Evolutionary conservation across 169 alveolate genomes (phyloP), one percentile per base, ranked within the genome.

Genomic region (Theileria luwenshuni): DNA sequence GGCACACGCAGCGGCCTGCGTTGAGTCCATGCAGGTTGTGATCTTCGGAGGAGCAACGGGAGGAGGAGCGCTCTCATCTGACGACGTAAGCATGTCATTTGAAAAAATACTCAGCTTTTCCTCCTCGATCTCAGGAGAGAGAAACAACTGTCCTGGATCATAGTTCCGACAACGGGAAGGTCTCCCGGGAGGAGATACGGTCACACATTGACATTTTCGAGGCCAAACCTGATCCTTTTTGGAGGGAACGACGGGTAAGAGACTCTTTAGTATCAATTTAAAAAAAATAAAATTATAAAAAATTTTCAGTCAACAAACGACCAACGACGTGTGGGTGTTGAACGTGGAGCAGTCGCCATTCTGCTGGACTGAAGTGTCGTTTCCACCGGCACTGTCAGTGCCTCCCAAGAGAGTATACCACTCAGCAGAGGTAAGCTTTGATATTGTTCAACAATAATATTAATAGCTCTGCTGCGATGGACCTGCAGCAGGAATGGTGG

Each of bases 101-200:
- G 3, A 6, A 19, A n/a, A 3, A 6, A 3, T 6, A 10, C 60
- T 49, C 83, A 86, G 92, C 86, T 97, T 23, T 96, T 95, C 83
- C 90, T 98, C 69, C 84, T 98, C 63, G 99, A 98, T 81, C 86
- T 96, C 49, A 90, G 99, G 79, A 90, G 94, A 42, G 98, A 95
- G 28, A 98, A 94, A 48, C 85, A 88, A 38, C 86, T 86, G 58
- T 94, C 98, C 13, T 98, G 99, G 99, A 97, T 97, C 95, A 93
- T 96, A 2, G 99, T 98, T 45, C 99, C 99, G 38, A 96, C 96
- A 15, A 92, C 91, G 69, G 98, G 98, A 8, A 96, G 97, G 41
- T 95, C 99, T 1, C 99, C 99, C 25, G 99, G 99, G 33, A 86
- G 99, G 75, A 91, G 99, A 62, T 98, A 98, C 87, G 99, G 99